Base-by-base conservation (phyloP, 1,284 basidiomycete species). In the Psilocybe mexicana region DNA sequence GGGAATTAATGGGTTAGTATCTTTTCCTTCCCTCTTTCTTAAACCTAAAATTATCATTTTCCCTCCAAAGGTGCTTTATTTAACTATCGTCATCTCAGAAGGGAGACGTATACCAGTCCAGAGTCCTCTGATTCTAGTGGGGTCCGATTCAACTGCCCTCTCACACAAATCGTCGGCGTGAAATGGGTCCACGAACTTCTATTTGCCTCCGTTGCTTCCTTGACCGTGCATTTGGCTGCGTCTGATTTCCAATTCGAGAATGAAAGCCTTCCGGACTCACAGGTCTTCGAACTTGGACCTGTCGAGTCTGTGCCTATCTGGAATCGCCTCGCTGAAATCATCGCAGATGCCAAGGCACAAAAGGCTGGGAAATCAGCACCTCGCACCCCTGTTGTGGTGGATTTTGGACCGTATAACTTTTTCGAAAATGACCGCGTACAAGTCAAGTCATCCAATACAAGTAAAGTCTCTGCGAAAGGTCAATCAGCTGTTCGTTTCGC, bases 61-160 rank as follows among this genome's bases (percentile, higher is more conserved):
- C 8, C 40, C 14, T n/a, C 43, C 45, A 43, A 40, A 81, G 81
- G 75, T 43, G 77, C 80, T 6, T 43, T 83, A 5, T 82, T 78
- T 64, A 64, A 81, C 28, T 77, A 77, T 59, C 74, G 78, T 3
- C 78, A 80, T 63, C 73, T 73, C 49, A 74, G 78, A 53, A 73
- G 69, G 23, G 67, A 72, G 48, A 67, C 68, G n/a, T 58, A 81
- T 8, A 65, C 67, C 43, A 58, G 63, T 18, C 54, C 67, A 33
- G 30, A 33, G 4, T 67, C 70, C 2, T 46, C 69, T 2, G 74
- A 76, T 7, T 71, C 72, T 23, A 76, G 76, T 10, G 80, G 84
- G 49, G 72, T 88, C 54, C 71, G 84, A 14, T 74, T 84, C 58
- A 82, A 80, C 61, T 77, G 85, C 30, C 86, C 87, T 1, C 73